Conservation (phyloP, 2,329 filamentous ascomycete species). For the Colletotrichum godetiae region DNA sequence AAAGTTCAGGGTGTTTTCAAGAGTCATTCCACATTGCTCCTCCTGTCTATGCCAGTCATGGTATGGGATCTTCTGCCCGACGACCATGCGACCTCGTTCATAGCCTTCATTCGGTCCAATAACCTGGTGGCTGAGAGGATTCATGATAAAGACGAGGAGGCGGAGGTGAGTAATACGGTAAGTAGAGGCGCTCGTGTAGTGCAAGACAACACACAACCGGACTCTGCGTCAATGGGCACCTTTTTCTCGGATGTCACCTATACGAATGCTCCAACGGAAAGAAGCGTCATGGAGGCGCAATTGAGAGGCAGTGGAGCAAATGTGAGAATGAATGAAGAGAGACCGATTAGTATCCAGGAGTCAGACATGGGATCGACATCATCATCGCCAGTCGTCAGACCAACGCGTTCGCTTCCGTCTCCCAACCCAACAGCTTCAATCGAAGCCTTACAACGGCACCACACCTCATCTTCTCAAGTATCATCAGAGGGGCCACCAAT, state of each 20-base stretch:
- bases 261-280: slow-evolving; percentile 8
- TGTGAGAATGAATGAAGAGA: not conserved
- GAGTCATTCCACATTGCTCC: slow-evolving; percentile 68
- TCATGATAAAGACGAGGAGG: not conserved
- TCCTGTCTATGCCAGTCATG: slow-evolving; percentile 69
- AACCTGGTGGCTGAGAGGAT: slow-evolving; percentile 17
- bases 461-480: not conserved
- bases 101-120: slow-evolving; percentile 42
- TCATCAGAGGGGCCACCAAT: slow-evolving; percentile 42
- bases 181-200: not conserved
- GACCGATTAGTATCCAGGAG: not conserved
- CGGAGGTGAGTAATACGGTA: not conserved
- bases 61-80: slow-evolving; percentile 71
- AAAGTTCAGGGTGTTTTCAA: slow-evolving; percentile 72
- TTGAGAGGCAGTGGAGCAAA: not conserved
- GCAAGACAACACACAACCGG: not conserved
- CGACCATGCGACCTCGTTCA: slow-evolving; percentile 66
- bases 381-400: slow-evolving; percentile 38
- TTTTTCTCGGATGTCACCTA: slow-evolving; percentile 28
- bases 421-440: slow-evolving; percentile 37
- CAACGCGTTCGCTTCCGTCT: slow-evolving; percentile 37
- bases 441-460: slow-evolving; percentile 2
- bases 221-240: slow-evolving; percentile 15
- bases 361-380: slow-evolving; percentile 16
- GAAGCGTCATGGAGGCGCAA: not conserved